These are phyloP conservation scores for Piper longum DNA, from an alignment of 164 flowering plant species.

Conservation along the genomic window DNA sequence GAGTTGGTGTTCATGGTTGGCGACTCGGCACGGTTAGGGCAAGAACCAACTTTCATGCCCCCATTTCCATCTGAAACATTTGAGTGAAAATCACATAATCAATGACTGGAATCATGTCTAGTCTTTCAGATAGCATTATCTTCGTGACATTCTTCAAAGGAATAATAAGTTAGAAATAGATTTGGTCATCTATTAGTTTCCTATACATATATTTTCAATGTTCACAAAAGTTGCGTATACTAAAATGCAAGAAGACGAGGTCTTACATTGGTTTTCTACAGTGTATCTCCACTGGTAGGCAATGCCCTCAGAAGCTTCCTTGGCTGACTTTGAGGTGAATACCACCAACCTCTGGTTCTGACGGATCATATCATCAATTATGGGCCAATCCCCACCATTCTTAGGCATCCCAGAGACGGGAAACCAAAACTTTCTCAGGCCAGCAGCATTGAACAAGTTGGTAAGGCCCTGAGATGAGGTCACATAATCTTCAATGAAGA, in stretches of 20 bases:
- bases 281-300: slow-evolving; percentile 76
- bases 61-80: slow-evolving; percentile 54
- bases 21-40: slow-evolving; percentile 80
- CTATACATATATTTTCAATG: too few relatives aligned
- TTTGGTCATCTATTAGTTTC: neutral
- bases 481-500: slow-evolving; percentile 76
- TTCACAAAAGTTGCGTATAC: neutral
- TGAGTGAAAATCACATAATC: neutral
- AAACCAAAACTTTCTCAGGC: slow-evolving; percentile 72
- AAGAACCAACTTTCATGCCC: slow-evolving; percentile 60
- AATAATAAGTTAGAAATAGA: too few relatives aligned
- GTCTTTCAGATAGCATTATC: neutral
- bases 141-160: neutral
- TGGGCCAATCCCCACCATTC: slow-evolving; percentile 84
- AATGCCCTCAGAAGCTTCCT: slow-evolving; percentile 90
- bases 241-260: neutral
- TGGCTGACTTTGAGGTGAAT: slow-evolving; percentile 64
- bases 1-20: slow-evolving; percentile 46
- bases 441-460: slow-evolving; percentile 66
- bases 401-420: slow-evolving; percentile 80
- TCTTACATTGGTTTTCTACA: slow-evolving; percentile 94
- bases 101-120: neutral
- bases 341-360: slow-evolving; percentile 76
- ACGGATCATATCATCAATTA: slow-evolving; percentile 56
- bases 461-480: slow-evolving; percentile 59